Evolutionary conservation across 2,329 filamentous ascomycete genomes (phyloP), one percentile per base, ranked within the genome.

Genomic region (Atkinsonella texensis): DNA sequence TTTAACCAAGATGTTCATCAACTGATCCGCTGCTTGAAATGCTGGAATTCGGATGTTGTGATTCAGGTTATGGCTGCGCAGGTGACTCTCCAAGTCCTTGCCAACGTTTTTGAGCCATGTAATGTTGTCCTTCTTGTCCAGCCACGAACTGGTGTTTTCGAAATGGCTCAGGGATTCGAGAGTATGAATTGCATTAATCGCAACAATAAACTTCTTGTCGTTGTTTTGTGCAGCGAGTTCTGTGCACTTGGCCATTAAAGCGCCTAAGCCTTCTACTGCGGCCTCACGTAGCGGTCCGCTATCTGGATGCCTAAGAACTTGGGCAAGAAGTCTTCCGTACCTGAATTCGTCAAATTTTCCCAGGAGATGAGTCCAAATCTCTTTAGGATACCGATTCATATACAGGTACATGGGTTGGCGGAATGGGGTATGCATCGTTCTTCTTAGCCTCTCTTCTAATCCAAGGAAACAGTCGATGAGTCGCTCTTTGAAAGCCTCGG

Each of bases 341-440:
- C 83, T 86, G 60, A 90, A 79, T 48, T 97, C 87, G 54, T 88
- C 85, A 51, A 97, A 74, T 60, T 84, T 87, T 23, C 79, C 77
- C n/a, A 85, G 74, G 56, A 97, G 84, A 61, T 89, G 85, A 1
- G 75, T 70, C 84, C 89, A 94, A 5, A 90, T 81, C 61, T 98
- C 90, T 56, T 86, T 85, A 0, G 93, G 84, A 63, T 97, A 98
- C 53, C 89, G 81, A 66, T 95, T 95, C 55, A 99, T 77, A 64
- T 95, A 98, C 62, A 89, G 88, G 66, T 95, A 89, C 18, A 98
- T 77, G 0, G 93, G 91, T 53, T 84, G 80, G 44, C 94, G 80
- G 75, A 98, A 97, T 0, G 91, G 91, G 61, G 90, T 97, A 59
- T 87, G 84, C 46, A 90, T 85, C 1, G 93, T 98, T 54, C 93